Evolutionary conservation across 768 basidiomycete species (phyloP).

Genomic region (Pleurotus citrinopileatus): DNA sequence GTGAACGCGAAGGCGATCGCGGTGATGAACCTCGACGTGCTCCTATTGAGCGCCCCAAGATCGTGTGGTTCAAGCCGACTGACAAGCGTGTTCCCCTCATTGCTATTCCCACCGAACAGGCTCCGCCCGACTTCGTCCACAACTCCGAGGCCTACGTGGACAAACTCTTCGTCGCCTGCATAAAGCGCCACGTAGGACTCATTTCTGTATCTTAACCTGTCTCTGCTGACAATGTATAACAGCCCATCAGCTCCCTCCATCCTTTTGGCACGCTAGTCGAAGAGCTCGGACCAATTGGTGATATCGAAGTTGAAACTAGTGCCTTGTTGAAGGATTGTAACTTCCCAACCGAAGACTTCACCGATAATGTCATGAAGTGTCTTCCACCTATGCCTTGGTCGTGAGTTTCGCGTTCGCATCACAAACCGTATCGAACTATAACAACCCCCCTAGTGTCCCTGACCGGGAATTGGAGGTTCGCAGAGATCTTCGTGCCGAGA

Average conservation of each 20-base stretch:
- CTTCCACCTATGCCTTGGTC: conserved; percentile 94
- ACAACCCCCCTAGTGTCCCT: conserved; percentile 61
- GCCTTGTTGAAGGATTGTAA: conserved; percentile 98
- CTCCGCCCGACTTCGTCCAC: conserved; percentile 93
- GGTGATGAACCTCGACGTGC: conserved; percentile 78
- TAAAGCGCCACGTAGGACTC: conserved; percentile 87
- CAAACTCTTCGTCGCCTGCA: conserved; percentile 94
- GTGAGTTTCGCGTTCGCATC: conserved; percentile 44
- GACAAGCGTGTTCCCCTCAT: conserved; percentile 99
- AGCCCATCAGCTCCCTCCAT: conserved; percentile 95
- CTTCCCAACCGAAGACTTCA: conserved; percentile 97
- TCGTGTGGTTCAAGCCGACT: conserved; percentile 99
- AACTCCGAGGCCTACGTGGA: conserved; percentile 89
- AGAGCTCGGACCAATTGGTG: conserved; percentile 97
- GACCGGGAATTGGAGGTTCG: conserved; percentile 87
- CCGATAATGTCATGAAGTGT: conserved; percentile 93
- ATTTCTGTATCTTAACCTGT: conserved; percentile 11
- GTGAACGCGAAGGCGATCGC: conserved; percentile 93
- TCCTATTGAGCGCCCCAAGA: conserved; percentile 90
- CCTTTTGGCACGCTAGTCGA: conserved; percentile 98
- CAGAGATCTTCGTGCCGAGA: conserved; percentile 80
- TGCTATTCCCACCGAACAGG: conserved; percentile 98
- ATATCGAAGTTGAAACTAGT: conserved; percentile 96
- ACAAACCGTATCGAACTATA: too few species aligned
- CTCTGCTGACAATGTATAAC: conserved; percentile 14